phyloP scores from a whole-genome alignment of 495 filamentous ascomycete species.

The Podospora sp. region DNA sequence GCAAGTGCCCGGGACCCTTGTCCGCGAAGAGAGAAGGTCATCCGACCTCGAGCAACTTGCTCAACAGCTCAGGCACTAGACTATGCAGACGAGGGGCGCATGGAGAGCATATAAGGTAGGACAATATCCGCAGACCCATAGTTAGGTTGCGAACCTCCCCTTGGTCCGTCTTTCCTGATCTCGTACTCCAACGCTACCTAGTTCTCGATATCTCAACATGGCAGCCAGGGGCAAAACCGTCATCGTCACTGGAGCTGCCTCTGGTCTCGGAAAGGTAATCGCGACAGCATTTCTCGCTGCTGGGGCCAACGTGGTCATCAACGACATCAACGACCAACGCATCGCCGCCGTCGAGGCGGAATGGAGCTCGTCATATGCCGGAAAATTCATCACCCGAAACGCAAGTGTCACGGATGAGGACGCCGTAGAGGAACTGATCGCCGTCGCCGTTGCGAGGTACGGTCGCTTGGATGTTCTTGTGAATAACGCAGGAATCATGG shows the following conservation, averaged over 20 bases:
- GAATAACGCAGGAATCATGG: conserved; percentile 58
- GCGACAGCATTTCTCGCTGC: conserved; percentile 41
- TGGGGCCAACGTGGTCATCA: conserved; percentile 48
- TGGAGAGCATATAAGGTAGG: too few relatives aligned
- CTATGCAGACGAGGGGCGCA: too few relatives aligned
- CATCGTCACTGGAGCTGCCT: conserved; percentile 48
- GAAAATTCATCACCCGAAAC: conserved; percentile 34
- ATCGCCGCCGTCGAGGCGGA: conserved; percentile 37
- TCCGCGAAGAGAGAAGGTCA: too few relatives aligned
- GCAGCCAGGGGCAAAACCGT: conserved; percentile 41
- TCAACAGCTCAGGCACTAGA: too few relatives aligned
- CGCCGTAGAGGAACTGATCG: conserved; percentile 40
- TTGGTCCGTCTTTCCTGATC: too few relatives aligned
- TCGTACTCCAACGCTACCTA: too few relatives aligned
- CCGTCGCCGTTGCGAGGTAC: conserved; percentile 38
- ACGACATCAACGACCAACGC: conserved; percentile 50
- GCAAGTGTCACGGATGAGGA: conserved; percentile 44
- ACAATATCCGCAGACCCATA: too few relatives aligned
- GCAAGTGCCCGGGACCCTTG: too few relatives aligned
- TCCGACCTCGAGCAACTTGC: too few relatives aligned
- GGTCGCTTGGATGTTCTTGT: conserved; percentile 51
- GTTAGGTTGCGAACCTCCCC: too few relatives aligned
- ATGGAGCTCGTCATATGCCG: conserved; percentile 29
- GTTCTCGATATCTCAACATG: conserved; percentile 15
- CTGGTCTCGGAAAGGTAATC: conserved; percentile 47